phyloP scores from a whole-genome alignment of 2,329 filamentous ascomycete genomes.

The Magnaporthiopsis rhizophila region DNA sequence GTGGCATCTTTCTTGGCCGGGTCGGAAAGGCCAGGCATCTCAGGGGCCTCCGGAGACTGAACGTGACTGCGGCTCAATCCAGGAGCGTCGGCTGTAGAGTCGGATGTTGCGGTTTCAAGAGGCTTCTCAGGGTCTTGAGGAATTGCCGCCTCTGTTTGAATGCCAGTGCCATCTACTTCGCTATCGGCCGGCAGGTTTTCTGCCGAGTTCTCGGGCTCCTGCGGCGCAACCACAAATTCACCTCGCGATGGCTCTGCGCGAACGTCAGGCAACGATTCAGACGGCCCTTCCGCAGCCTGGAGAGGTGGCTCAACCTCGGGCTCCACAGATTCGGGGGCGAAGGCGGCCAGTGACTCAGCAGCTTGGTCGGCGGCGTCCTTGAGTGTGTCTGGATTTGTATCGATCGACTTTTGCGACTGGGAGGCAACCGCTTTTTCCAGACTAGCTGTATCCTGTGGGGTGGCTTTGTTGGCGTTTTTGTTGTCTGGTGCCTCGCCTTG shows the following conservation, averaged over 20 bases:
- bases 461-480: slow-evolving; percentile 12
- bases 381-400: not conserved
- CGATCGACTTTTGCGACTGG: not conserved
- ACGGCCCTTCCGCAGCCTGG: not conserved
- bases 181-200: not conserved
- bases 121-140: not conserved
- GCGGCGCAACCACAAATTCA: not conserved
- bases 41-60: not conserved
- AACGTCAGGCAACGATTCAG: not conserved
- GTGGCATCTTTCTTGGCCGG: not conserved
- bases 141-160: not conserved
- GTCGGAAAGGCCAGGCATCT: not conserved
- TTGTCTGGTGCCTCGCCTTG: not conserved
- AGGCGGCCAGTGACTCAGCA: not conserved
- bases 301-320: not conserved
- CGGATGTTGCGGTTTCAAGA: not conserved
- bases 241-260: not conserved
- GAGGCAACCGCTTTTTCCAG: not conserved
- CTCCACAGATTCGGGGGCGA: not conserved
- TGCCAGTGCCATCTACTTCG: not conserved
- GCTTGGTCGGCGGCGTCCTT: not conserved
- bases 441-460: slow-evolving; percentile 12
- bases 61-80: not conserved
- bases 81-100: not conserved
- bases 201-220: not conserved